Evolutionary conservation across 371 early-diverging fungal genomes (phyloP).

Genomic region (Chytridium lagenaria): DNA sequence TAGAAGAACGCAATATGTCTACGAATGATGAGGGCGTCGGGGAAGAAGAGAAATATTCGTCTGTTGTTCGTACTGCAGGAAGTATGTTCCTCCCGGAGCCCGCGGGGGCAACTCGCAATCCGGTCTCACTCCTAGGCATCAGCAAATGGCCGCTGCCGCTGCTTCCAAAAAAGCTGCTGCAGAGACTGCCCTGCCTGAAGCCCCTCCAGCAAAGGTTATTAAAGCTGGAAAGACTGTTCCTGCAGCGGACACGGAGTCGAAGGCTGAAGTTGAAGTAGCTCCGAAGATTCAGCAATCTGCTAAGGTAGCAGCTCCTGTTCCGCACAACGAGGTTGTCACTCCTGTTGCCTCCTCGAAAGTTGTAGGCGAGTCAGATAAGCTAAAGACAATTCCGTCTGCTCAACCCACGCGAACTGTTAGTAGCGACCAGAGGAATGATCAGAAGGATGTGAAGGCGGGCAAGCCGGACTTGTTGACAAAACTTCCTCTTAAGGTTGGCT

Average conservation of each 20-base stretch:
- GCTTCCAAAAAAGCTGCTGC: not conserved
- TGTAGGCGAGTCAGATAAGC: too few species aligned
- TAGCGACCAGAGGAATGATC: conserved; percentile 10
- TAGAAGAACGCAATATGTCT: conserved; percentile 90
- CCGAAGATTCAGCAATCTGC: not conserved
- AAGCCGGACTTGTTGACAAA: conserved; percentile 35
- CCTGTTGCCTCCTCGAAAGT: too few species aligned
- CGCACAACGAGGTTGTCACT: conserved; percentile 3
- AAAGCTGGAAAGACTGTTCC: not conserved
- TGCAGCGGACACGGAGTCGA: not conserved
- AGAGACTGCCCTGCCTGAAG: not conserved
- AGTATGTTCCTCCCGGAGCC: conserved; percentile 50
- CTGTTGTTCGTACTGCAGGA: conserved; percentile 49
- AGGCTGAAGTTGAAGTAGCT: conserved; percentile 17
- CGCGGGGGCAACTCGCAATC: conserved; percentile 12
- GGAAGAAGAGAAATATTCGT: conserved; percentile 54
- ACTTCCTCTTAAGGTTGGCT: conserved; percentile 18
- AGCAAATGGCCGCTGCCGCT: not conserved
- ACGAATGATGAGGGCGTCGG: conserved; percentile 25
- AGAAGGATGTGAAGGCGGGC: conserved; percentile 12
- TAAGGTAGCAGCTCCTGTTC: not conserved
- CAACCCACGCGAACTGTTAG: not conserved
- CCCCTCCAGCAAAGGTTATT: not conserved
- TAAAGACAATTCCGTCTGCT: not conserved
- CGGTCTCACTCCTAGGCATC: not conserved